Evolutionary conservation across 2,329 filamentous ascomycete species (phyloP), one percentile per base, ranked within the genome.

Genomic region (Fusarium sp.): DNA sequence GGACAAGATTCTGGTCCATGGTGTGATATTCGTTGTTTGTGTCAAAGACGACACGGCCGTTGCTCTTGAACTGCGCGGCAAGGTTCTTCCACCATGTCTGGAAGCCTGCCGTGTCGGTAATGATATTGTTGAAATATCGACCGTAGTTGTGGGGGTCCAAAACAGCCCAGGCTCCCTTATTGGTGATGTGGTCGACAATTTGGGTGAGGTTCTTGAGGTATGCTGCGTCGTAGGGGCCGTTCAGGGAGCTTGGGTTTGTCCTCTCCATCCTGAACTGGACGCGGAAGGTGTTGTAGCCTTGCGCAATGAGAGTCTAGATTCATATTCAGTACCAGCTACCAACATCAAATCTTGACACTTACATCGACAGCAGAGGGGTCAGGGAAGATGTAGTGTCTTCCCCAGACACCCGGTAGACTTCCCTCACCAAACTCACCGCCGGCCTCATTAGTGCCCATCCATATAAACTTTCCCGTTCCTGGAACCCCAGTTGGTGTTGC

Each of bases 21-120:
- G 80, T 80, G 73, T 88, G 76, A 72, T 85, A 88, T 76, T 89
- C 86, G 73, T 88, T 89, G 80, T 88, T 88, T 58, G 84, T 87
- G 74, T 88, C 85, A 63, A 88, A 88, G 69, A 88, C 79, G 66
- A 88, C 84, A 23, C 78, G 78, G 41, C 73, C 67, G 75, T 88
- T 84, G 70, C 70, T 70, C 61, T 76, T 78, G 73, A 86, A 88
- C 49, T 78, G 73, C 2, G 71, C 72, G 2, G 85, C 86, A 25
- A 88, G 68, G 49, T 79, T 86, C 51, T 73, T 77, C 82, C 83
- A 88, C 76, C 80, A 89, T 6, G 80, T 77, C 56, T 79, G 73
- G 75, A 88, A 88, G 63, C 78, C 81, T 11, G 73, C 67, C 4
- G 78, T 78, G 56, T 82, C 79, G 32, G 78, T 82, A 71, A 88